These are phyloP conservation scores for Schizosaccharomyces octosporus DNA, from an alignment of 805 yeast species.

Conservation along the genomic window DNA sequence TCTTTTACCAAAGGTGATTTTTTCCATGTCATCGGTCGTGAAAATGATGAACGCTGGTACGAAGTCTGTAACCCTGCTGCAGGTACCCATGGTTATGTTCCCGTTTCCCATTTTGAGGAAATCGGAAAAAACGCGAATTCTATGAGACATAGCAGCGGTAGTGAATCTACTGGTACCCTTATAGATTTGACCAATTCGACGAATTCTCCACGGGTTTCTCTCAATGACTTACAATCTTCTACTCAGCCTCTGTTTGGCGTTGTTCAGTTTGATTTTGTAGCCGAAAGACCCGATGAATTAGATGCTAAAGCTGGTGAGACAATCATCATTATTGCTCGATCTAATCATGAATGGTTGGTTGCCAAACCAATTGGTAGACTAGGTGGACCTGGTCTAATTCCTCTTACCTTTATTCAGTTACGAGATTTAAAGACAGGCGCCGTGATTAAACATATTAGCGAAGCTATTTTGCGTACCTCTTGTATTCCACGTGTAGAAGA, in stretches of 20 bases:
- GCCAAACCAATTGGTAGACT: conserved; percentile 86
- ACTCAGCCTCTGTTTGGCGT: conserved; percentile 45
- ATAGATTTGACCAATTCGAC: background rate
- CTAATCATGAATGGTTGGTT: conserved; percentile 89
- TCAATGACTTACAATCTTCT: conserved; percentile 6
- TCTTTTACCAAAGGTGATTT: conserved; percentile 65
- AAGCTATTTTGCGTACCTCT: conserved; percentile 34
- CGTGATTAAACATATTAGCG: conserved; percentile 23
- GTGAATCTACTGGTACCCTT: background rate
- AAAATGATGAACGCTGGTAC: conserved; percentile 40
- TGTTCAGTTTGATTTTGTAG: conserved; percentile 64
- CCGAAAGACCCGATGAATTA: conserved; percentile 64
- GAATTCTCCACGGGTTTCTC: conserved; percentile 4
- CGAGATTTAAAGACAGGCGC: conserved; percentile 48
- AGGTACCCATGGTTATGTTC: conserved; percentile 62
- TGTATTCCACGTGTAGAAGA: conserved; percentile 79
- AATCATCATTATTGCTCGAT: conserved; percentile 83
- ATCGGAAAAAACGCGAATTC: conserved; percentile 15
- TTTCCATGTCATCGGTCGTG: conserved; percentile 47
- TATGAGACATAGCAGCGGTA: conserved; percentile 1
- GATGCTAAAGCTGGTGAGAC: conserved; percentile 68
- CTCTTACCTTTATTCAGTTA: conserved; percentile 68
- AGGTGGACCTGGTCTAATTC: conserved; percentile 88
- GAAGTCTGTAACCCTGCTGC: conserved; percentile 74
- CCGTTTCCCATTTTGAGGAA: conserved; percentile 58